Evolutionary conservation across 495 filamentous ascomycete genomes (phyloP), one percentile per base, ranked within the genome.

Genomic region (Daldinia loculata): DNA sequence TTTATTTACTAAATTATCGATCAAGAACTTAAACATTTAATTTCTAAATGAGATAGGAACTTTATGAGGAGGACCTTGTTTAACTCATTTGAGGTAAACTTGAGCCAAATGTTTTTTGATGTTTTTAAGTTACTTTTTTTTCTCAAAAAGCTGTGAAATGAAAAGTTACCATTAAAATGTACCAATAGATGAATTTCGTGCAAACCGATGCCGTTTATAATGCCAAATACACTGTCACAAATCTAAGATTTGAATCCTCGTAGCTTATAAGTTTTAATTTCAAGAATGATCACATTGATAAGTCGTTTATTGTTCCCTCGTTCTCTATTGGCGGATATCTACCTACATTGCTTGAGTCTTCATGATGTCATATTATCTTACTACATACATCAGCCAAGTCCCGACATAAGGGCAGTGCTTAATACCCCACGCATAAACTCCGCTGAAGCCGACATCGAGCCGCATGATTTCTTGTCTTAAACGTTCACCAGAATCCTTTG

Each of bases 331-430:
- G 7, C 26, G 27, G 50, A 15, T 53, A 27, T 53, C 12, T 36
- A 34, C 32, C 7, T 26, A 27, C 12, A 29, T 53, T n/a, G 15
- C 15, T 53, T 29, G 50, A 29, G 24, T 53, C 26, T 17, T 30
- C 30, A 62, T 62, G 60, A 62, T 62, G 60, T 62, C 60, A 62
- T 51, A 19, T 52, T 26, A 9, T 43, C 56, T 60, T 60, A 48
- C 17, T 48, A 22, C 41, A 45, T 45, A 22, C 27, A 29, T 29
- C 6, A 48, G 43, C 41, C 41, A 22, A n/a, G n/a, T n/a, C 19
- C 19, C 22, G 14, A 48, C 43, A 17, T 22, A 12, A 24, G n/a
- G 43, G 43, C 43, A 48, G 43, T 48, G 43, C 43, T 48, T 4
- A 32, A 29, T 32, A 57, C 57, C 57, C 57, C 57, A 45, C 57